These are phyloP conservation scores for Atkinsonella hypoxylon DNA, from an alignment of 2,329 filamentous ascomycete genomes.

Conservation along the genomic window DNA sequence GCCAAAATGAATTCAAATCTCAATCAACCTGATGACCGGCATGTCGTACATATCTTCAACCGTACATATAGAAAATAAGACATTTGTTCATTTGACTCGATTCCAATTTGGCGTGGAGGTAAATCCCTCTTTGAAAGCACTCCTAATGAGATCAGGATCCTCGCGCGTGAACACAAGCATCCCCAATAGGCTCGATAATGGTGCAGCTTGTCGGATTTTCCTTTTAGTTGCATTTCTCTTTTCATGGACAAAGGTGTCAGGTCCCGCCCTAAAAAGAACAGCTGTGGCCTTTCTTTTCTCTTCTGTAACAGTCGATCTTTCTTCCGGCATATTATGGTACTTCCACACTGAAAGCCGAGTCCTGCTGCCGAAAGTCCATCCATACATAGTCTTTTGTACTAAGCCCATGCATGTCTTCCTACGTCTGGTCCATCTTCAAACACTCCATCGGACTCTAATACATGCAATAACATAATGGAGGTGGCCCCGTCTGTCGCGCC, in stretches of 20 bases:
- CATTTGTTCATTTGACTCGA: background rate
- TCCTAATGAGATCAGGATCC: background rate
- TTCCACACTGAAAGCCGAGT: constrained; percentile 17
- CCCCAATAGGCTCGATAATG: constrained; percentile 14
- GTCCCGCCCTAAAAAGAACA: background rate
- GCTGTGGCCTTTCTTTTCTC: constrained; percentile 34
- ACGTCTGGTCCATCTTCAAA: constrained; percentile 13
- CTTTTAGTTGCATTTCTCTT: constrained; percentile 33
- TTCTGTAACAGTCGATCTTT: constrained; percentile 24
- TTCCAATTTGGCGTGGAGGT: background rate
- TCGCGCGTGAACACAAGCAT: constrained; percentile 10
- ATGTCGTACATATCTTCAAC: background rate
- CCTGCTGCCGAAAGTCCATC: constrained; percentile 17
- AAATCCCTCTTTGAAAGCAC: background rate
- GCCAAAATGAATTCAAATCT: background rate
- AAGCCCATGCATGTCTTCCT: constrained; percentile 16
- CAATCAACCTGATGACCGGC: background rate
- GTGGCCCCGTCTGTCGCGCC: constrained; percentile 21
- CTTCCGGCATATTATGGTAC: constrained; percentile 27
- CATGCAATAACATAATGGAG: constrained; percentile 21
- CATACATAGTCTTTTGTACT: constrained; percentile 13
- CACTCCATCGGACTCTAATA: constrained; percentile 16
- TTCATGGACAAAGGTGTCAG: constrained; percentile 15
- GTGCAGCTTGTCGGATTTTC: constrained; percentile 14
- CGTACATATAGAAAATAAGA: background rate